Percentiles rank a stretch among this genome's conserved stretches.
phyloP scores from a whole-genome alignment of 176 grass and related monocot species.

The Rhynchospora breviuscula region DNA sequence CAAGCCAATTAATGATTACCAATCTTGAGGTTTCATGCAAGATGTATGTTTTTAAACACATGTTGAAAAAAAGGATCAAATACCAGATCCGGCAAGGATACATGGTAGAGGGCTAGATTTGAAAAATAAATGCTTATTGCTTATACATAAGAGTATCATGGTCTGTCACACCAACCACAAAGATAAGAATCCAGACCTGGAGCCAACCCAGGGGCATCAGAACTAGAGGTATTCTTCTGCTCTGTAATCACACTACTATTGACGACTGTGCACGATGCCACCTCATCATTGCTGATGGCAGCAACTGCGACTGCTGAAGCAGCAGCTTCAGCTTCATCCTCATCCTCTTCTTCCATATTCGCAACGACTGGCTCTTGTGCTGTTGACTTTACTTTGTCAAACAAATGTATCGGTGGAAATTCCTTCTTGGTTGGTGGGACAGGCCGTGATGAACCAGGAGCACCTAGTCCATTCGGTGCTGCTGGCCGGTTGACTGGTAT shows the following conservation, averaged over 20 bases:
- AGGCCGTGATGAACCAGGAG: slow-evolving; percentile 67
- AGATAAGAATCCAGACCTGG: slow-evolving; percentile 42
- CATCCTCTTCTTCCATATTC: slow-evolving; percentile 63
- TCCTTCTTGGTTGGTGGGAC: slow-evolving; percentile 46
- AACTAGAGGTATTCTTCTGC: slow-evolving; percentile 50
- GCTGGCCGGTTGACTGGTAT: slow-evolving; percentile 43
- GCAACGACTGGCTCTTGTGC: slow-evolving; percentile 44
- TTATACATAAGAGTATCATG: not conserved
- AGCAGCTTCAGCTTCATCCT: slow-evolving; percentile 63
- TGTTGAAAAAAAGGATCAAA: slow-evolving; percentile 8
- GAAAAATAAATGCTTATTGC: not conserved
- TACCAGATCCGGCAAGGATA: not conserved
- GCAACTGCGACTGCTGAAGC: slow-evolving; percentile 92
- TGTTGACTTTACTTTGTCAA: slow-evolving; percentile 41
- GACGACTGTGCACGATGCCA: slow-evolving; percentile 33
- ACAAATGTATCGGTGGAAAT: slow-evolving; percentile 30
- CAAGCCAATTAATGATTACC: not conserved
- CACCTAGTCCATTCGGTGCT: slow-evolving; percentile 61
- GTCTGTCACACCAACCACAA: not conserved
- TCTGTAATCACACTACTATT: slow-evolving; percentile 45
- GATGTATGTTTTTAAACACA: not conserved
- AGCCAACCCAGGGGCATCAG: slow-evolving; percentile 42
- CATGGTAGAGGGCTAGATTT: not conserved
- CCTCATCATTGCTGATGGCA: slow-evolving; percentile 84
- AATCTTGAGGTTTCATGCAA: not conserved